Base-by-base conservation (phyloP, 2,329 filamentous ascomycete species). In the Claviceps sp. region DNA sequence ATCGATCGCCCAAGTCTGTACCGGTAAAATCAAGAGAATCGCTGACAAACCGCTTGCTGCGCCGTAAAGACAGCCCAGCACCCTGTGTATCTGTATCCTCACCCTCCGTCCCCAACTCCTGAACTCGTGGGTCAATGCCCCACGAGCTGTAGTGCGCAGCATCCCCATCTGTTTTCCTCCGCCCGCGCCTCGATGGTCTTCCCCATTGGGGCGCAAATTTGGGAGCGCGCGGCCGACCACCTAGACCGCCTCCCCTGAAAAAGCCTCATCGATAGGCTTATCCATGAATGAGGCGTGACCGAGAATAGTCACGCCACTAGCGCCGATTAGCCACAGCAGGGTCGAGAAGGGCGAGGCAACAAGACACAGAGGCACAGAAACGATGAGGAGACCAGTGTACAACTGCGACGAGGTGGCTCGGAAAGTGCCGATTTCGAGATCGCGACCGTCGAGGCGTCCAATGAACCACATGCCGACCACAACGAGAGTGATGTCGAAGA, bases 161-260 rank as follows among this genome's bases (percentile, higher is more conserved):
- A 55, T 68, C 67, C 60, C 66, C 76, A 61, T 74, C 71, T 64
- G 73, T 72, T 71, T 73, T 80, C 75, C 79, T 80, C 77, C 79
- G 77, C 72, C 77, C 81, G 79, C 83, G 86, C 86, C 88, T 86
- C 79, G 88, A 86, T 93, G 89, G 88, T 96, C 91, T 96, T 96
- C 90, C 91, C 91, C 87, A 90, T 81, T 77, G 84, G 87, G 90
- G 89, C 89, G 85, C 83, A 78, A 71, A 74, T 82, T 83, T 78
- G 80, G 90, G 91, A 95, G 90, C 85, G 93, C 86, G 93, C 93
- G 91, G 91, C 88, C 91, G 93, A 97, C 90, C 90, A 94, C 80
- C 83, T 97, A 98, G 86, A 98, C 93, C 90, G 93, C 91, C 91
- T 98, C 93, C 90, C 94, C 93, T 79, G 91, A 96, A 96, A 98